Conservation (phyloP, 176 grass and related monocot genomes). For the Bromus sterilis region DNA sequence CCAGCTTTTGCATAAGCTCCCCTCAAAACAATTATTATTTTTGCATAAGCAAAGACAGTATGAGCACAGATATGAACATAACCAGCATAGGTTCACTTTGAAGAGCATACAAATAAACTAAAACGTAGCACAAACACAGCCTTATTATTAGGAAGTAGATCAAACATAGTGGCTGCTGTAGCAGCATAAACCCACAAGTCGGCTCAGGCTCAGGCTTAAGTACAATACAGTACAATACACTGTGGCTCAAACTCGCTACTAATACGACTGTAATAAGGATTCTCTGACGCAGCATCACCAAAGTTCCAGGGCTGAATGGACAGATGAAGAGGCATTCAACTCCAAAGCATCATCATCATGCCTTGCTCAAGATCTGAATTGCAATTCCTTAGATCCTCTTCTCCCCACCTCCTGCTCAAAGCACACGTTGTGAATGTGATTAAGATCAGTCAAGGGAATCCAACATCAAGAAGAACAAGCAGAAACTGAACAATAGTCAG, state of each 20-base stretch:
- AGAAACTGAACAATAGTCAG: background rate
- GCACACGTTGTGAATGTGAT: background rate
- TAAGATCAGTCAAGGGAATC: background rate
- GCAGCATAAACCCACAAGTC: background rate
- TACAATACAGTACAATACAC: no score
- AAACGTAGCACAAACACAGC: background rate
- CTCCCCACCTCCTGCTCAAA: slow-evolving; percentile 11
- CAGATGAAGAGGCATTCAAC: background rate
- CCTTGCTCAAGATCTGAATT: background rate
- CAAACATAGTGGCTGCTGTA: background rate
- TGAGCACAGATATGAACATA: no score
- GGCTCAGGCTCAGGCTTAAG: no score
- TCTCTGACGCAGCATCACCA: slow-evolving; percentile 3
- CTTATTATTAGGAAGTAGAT: background rate
- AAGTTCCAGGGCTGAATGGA: background rate
- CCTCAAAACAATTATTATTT: no score
- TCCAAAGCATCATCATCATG: background rate
- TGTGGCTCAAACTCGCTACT: background rate
- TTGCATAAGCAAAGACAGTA: no score
- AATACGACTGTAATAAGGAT: background rate
- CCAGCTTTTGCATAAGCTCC: no score
- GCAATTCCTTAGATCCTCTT: background rate
- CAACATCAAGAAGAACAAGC: background rate
- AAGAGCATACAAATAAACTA: background rate
- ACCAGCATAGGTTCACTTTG: no score